Evolutionary conservation across 2,329 filamentous ascomycete genomes (phyloP), one percentile per base, ranked within the genome.

Genomic region (Macrophomina tecta): DNA sequence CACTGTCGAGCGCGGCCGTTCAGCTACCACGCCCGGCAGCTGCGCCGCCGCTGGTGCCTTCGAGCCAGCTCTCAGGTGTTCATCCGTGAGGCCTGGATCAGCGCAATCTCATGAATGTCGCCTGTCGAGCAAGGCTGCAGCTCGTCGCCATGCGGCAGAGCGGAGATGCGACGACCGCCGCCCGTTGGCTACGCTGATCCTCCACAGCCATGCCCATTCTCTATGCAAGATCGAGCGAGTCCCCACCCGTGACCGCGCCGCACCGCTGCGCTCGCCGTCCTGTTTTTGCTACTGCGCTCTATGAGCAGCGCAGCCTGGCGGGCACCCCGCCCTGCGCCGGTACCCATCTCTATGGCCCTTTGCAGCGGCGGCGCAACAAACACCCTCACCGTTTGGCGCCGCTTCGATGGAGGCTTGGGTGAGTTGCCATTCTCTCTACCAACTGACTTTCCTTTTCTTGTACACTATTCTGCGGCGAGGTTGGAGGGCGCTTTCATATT

Each of bases 321-420:
- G n/a, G 16, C 3, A 38, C 58, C 58, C 58, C 42, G 42, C 58
- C 42, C n/a, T 49, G 58, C 45, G 58, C 42, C 45, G 45, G 45
- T 62, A 62, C 28, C 23, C 23, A 23, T 28, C 18, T 60, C 56
- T n/a, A 9, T 46, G 12, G 56, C 23, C 40, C 16, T 55, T 12
- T n/a, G 53, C 38, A 11, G 18, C 53, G 42, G 42, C 56, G 42
- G 30, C 58, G 45, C 32, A 7, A 23, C 32, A 38, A 16, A n/a
- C 7, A 30, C 38, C 58, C 58, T 40, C 58, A 18, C 58, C 42
- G 58, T 49, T 48, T 48, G 49, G 58, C 58, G 58, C 58, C 58
- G 34, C 58, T 40, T 62, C n/a, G 30, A 51, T 28, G n/a, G 58
- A 62, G 58, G 58, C 58, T 62, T 62, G 46, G 58, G 14, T 23